These are phyloP conservation scores for Aristolochia fimbriata DNA, from an alignment of 164 flowering plant genomes.

Conservation along the genomic window DNA sequence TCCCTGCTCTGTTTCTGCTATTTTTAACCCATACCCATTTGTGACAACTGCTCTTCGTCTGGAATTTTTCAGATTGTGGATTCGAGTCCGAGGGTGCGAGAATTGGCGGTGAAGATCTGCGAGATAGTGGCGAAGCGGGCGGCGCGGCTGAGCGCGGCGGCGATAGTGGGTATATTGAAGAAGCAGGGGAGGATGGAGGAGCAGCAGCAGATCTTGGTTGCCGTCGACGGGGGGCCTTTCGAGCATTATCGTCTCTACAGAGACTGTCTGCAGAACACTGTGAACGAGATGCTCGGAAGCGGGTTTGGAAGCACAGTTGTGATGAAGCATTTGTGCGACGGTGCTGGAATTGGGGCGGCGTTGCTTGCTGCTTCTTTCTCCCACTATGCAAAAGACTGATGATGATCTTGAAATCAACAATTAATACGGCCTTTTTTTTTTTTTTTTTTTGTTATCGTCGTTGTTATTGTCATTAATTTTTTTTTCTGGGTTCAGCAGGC, in stretches of 20 bases:
- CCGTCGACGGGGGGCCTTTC: slow-evolving; percentile 51
- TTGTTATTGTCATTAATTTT: too few relatives aligned
- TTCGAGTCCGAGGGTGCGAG: slow-evolving; percentile 31
- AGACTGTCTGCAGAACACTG: slow-evolving; percentile 43
- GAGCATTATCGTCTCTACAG: slow-evolving; percentile 55
- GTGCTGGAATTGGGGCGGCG: slow-evolving; percentile 48
- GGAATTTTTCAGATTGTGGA: slow-evolving; percentile 36
- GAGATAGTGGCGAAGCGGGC: slow-evolving; percentile 53
- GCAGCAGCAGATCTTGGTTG: slow-evolving; percentile 32
- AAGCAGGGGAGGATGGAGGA: slow-evolving; percentile 33
- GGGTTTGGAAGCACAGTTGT: slow-evolving; percentile 33
- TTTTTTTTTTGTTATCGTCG: neutral
- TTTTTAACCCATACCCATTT: too few relatives aligned
- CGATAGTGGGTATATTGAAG: slow-evolving; percentile 48
- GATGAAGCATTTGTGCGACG: slow-evolving; percentile 44
- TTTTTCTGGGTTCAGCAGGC: too few relatives aligned
- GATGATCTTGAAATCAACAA: neutral
- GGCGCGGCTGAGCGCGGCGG: slow-evolving; percentile 59
- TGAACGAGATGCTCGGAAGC: slow-evolving; percentile 61
- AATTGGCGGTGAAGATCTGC: slow-evolving; percentile 43
- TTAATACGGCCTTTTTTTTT: neutral
- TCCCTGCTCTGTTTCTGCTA: too few relatives aligned
- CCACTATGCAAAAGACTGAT: neutral
- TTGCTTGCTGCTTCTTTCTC: slow-evolving; percentile 46
- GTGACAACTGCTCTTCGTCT: too few relatives aligned